A percentile compares a stretch with the other conserved stretches of the same genome.
phyloP scores from a whole-genome alignment of 2,329 filamentous ascomycete species.

The Rhexocercosporidium sp. region DNA sequence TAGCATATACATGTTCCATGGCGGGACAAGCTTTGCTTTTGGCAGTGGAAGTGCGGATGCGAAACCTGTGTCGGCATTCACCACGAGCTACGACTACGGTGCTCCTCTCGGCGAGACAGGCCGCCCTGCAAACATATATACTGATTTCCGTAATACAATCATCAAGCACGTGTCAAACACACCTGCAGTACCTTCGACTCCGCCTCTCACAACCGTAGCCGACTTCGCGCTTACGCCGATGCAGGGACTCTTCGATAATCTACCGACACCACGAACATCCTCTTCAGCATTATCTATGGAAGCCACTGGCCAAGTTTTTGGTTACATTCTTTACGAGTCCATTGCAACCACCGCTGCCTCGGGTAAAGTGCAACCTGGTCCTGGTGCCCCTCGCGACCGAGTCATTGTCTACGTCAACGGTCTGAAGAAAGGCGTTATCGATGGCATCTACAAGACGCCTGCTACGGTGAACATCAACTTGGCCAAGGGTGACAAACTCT shows the following conservation, averaged over 20 bases:
- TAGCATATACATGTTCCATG: constrained; percentile 59
- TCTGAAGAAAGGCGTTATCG: constrained; percentile 49
- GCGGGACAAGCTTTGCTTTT: constrained; percentile 57
- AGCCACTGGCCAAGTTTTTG: constrained; percentile 50
- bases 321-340: constrained; percentile 51
- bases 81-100: constrained; percentile 57
- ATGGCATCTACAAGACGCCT: constrained; percentile 50
- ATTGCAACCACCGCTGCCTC: constrained; percentile 33
- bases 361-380: constrained; percentile 47
- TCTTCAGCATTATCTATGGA: constrained; percentile 51
- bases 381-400: constrained; percentile 50
- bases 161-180: constrained; percentile 40
- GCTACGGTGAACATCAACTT: constrained; percentile 46
- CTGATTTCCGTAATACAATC: constrained; percentile 47
- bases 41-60: constrained; percentile 52
- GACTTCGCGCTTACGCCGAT: constrained; percentile 47
- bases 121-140: constrained; percentile 51
- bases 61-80: constrained; percentile 48
- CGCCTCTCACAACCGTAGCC: constrained; percentile 44
- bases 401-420: constrained; percentile 55
- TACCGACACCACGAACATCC: constrained; percentile 35
- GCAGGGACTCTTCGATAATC: constrained; percentile 46
- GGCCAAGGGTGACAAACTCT: constrained; percentile 47
- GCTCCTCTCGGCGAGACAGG: constrained; percentile 56
- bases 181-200: constrained; percentile 38